Conservation (phyloP, 1,284 basidiomycete genomes). For the Ganoderma sp. region DNA sequence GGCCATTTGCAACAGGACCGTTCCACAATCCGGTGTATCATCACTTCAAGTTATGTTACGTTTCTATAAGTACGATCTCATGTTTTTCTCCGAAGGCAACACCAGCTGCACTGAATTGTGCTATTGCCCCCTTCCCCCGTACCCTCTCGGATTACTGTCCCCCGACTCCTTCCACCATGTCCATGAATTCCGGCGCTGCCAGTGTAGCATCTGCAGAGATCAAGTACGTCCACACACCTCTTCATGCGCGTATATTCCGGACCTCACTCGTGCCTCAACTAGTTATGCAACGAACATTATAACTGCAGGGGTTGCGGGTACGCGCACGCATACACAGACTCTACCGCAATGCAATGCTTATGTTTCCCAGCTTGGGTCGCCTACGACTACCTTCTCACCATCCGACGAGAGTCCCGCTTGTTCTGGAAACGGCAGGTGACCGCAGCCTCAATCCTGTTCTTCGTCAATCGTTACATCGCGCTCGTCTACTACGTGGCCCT, state of each 20-base stretch:
- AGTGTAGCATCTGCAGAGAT: not conserved
- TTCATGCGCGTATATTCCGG: not conserved
- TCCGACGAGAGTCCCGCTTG: constrained; percentile 9
- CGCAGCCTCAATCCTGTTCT: constrained; percentile 11
- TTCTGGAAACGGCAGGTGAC: constrained; percentile 16
- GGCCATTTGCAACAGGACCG: too few species aligned
- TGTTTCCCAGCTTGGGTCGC: constrained; percentile 2
- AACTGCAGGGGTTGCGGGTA: not conserved
- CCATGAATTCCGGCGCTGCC: too few species aligned
- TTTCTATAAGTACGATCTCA: too few species aligned
- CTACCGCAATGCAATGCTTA: not conserved
- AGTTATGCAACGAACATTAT: not conserved
- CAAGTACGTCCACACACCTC: not conserved
- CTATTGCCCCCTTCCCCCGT: too few species aligned
- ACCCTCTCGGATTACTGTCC: too few species aligned
- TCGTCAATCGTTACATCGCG: constrained; percentile 9
- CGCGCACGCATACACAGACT: not conserved
- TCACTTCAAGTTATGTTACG: too few species aligned
- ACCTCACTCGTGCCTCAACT: too few species aligned
- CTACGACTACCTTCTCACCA: constrained; percentile 18
- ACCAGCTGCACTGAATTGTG: too few species aligned
- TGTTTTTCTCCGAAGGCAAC: too few species aligned
- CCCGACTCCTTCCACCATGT: too few species aligned
- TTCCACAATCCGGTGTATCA: too few species aligned
- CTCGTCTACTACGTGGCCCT: not conserved